A percentile compares a stretch with the other conserved stretches of the same genome.
Evolutionary conservation across 73 alveolate species (phyloP).

Genomic region (Paramecium sonneborni): DNA sequence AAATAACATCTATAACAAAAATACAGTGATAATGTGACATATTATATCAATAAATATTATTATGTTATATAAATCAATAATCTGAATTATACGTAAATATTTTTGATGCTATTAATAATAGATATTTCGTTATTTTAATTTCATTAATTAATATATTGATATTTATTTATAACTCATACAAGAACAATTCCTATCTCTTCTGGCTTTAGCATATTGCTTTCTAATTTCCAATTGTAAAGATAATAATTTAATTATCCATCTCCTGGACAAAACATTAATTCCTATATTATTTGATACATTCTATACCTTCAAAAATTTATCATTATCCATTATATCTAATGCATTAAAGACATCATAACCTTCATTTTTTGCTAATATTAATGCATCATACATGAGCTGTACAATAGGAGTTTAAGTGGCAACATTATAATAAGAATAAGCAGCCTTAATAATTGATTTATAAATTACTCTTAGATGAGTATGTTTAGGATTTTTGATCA

Average conservation of each 20-base stretch:
- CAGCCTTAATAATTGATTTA: slow-evolving; percentile 68
- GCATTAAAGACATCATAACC: slow-evolving; percentile 98
- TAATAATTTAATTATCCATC: slow-evolving; percentile 95
- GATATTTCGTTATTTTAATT: too few species aligned
- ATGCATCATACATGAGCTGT: slow-evolving; percentile 84
- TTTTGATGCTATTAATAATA: too few species aligned
- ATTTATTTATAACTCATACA: background rate
- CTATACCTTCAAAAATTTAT: slow-evolving; percentile 68
- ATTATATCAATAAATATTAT: background rate
- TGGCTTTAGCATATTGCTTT: background rate
- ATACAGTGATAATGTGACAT: slow-evolving; percentile 71
- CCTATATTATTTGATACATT: slow-evolving; percentile 16
- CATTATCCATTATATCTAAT: slow-evolving; percentile 94
- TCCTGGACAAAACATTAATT: slow-evolving; percentile 73
- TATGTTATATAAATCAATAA: background rate
- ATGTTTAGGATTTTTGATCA: slow-evolving; percentile 85
- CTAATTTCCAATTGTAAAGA: slow-evolving; percentile 91
- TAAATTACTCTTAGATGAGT: slow-evolving; percentile 63
- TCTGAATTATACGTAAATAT: too few species aligned
- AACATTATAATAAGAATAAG: slow-evolving; percentile 87
- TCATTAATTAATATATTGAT: background rate
- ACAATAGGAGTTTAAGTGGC: slow-evolving; percentile 79
- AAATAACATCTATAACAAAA: slow-evolving; percentile 73
- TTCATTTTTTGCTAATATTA: slow-evolving; percentile 90
- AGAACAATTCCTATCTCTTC: slow-evolving; percentile 25